A percentile compares a stretch with the other conserved stretches of the same genome.
These are phyloP conservation scores for Collybia sp. DNA, from an alignment of 768 basidiomycete species.

Conservation along the genomic window DNA sequence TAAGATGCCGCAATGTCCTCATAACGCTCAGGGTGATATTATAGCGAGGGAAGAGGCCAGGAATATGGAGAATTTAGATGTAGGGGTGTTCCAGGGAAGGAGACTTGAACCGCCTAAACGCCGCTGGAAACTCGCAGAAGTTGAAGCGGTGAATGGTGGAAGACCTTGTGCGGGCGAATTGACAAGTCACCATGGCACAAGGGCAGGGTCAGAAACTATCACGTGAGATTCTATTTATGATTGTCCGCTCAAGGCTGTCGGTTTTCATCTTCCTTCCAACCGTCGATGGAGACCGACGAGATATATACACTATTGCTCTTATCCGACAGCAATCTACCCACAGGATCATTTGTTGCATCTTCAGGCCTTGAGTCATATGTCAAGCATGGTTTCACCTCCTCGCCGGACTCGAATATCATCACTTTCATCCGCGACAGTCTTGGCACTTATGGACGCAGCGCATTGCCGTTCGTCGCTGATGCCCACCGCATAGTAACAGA, in stretches of 20 bases:
- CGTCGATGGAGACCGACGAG: constrained; percentile 38
- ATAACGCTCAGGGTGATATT: constrained; percentile 12
- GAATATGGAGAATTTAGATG: too few relatives aligned
- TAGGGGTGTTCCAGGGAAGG: too few relatives aligned
- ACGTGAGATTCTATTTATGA: constrained; percentile 3
- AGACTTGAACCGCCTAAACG: constrained; percentile 8
- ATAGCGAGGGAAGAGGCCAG: constrained; percentile 3
- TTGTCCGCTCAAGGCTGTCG: constrained; percentile 1
- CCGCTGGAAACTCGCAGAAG: constrained; percentile 14
- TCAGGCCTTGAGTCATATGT: constrained; percentile 88
- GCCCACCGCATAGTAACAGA: constrained; percentile 45
- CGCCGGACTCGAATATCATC: constrained; percentile 29
- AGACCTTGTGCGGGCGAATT: too few relatives aligned
- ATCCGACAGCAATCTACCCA: constrained; percentile 91
- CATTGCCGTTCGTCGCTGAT: constrained; percentile 76
- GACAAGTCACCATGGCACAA: constrained; percentile 2
- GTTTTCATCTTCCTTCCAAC: constrained; percentile 2
- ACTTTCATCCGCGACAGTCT: constrained; percentile 71
- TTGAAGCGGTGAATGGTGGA: not conserved
- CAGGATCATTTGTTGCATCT: constrained; percentile 94
- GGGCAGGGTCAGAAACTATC: not conserved
- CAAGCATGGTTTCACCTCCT: constrained; percentile 72
- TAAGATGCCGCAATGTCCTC: constrained; percentile 25
- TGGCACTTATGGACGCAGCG: constrained; percentile 70
- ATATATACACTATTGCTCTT: constrained; percentile 74